Percentiles rank a stretch among this genome's conserved stretches.
Evolutionary conservation across 2,329 filamentous ascomycete species (phyloP).

Genomic region (Cladosporium cucumerinum): DNA sequence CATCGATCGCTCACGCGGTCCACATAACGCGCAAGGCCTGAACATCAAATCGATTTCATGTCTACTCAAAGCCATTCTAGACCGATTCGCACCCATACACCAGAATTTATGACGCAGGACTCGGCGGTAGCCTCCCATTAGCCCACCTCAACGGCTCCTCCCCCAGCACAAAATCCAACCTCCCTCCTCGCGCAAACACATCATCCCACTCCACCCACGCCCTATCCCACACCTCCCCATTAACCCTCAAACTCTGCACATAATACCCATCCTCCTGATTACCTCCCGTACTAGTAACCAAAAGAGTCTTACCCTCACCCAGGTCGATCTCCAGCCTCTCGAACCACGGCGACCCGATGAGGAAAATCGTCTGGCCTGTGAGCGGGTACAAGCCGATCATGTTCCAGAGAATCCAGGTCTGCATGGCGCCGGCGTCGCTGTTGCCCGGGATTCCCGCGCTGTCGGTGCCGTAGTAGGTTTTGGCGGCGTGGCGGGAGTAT

Average conservation of each 20-base stretch:
- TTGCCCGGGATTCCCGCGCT: conserved; percentile 63
- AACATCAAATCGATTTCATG: not conserved
- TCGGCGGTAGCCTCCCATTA: conserved; percentile 59
- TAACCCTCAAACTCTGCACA: conserved; percentile 64
- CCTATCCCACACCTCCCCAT: conserved; percentile 60
- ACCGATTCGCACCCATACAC: not conserved
- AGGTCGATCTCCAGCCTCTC: conserved; percentile 57
- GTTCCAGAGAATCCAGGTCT: conserved; percentile 66
- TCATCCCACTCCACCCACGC: conserved; percentile 66
- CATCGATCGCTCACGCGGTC: not conserved
- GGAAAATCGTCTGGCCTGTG: conserved; percentile 59
- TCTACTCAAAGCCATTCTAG: too few relatives aligned
- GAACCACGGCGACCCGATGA: conserved; percentile 57
- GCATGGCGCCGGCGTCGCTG: conserved; percentile 69
- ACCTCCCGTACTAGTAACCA: conserved; percentile 53
- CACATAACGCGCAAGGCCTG: not conserved
- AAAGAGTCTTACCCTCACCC: conserved; percentile 52
- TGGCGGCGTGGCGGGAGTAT: conserved; percentile 57
- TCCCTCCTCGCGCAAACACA: conserved; percentile 62
- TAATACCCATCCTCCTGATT: conserved; percentile 49
- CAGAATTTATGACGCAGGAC: conserved; percentile 44
- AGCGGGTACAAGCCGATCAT: conserved; percentile 68
- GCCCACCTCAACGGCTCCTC: conserved; percentile 53
- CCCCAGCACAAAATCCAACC: conserved; percentile 63
- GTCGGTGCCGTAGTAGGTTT: conserved; percentile 56